Conservation (phyloP, 345 rosid genomes). For the Brassica carinata region DNA sequence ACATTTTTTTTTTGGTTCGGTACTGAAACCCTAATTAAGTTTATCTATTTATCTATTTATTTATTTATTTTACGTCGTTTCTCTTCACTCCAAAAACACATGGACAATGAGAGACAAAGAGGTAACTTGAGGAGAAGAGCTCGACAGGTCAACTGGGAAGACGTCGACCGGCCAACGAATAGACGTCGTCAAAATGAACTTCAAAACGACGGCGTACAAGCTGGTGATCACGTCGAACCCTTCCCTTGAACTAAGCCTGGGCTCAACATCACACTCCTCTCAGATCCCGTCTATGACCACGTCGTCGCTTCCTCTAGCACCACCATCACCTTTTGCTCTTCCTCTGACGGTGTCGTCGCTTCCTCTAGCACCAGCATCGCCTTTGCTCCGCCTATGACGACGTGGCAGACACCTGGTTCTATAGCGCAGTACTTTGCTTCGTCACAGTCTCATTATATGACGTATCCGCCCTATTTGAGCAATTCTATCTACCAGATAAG, state of each 20-base stretch:
- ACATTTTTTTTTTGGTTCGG: not conserved
- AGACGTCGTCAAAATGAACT: not conserved
- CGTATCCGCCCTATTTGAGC: not conserved
- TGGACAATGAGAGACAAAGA: not conserved
- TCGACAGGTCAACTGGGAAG: not conserved
- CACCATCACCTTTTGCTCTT: not conserved
- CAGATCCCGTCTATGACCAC: conserved; percentile 19
- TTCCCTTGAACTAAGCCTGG: conserved; percentile 23
- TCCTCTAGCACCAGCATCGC: conserved; percentile 1
- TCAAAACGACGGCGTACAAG: conserved; percentile 8
- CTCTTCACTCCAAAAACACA: not conserved
- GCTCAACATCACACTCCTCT: not conserved
- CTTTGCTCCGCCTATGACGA: not conserved
- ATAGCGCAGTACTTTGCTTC: not conserved
- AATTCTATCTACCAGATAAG: not conserved
- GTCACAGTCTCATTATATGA: not conserved
- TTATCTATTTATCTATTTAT: not conserved
- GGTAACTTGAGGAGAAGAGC: not conserved
- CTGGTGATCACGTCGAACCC: not conserved
- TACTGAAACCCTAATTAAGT: conserved; percentile 12
- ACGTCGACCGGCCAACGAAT: conserved; percentile 4
- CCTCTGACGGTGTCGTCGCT: not conserved
- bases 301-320: not conserved
- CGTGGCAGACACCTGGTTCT: not conserved
- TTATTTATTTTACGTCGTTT: not conserved